Evolutionary conservation across 2,329 filamentous ascomycete genomes (phyloP), one percentile per base, ranked within the genome.

Genomic region (Celoporthe dispersa): DNA sequence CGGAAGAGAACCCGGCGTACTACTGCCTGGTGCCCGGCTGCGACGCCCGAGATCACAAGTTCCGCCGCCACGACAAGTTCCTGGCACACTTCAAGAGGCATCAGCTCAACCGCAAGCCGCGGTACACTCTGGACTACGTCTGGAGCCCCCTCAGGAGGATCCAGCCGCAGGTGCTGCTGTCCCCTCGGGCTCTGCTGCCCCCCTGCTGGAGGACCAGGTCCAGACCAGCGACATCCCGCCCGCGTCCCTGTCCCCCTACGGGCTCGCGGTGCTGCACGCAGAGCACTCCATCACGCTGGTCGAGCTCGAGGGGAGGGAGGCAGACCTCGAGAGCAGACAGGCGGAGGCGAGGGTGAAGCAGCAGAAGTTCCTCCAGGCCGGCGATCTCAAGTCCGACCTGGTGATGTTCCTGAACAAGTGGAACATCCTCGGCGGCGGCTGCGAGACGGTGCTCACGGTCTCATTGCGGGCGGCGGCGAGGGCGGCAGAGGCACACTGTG

Each of bases 1-100:
- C 16, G 5, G 53, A 57, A 19, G 53, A 57, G 53, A 31, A 16
- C 12, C 53, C 53, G n/a, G 53, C 25, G 1, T 57, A 31, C 53
- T 28, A 57, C 25, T 57, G 53, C 25, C 6, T 57, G 25, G 25
- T 57, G 2, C 53, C 53, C 11, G 25, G 53, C 14, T 57, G 53
- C 53, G 53, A 31, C 53, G 53, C 53, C 6, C 25, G 25, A 19
- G 53, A 57, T 16, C 53, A 57, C 53, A 57, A 57, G 53, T 57
- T 57, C 33, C 28, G 25, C 28, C 53, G 53, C 28, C 53, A 57
- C 2, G 53, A 57, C 53, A 57, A 57, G 53, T 57, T 57, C 53
- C 14, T 57, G 53, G 53, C 25, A 3, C 53, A 57, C 28, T 57
- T 33, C 53, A 57, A 57, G 53, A 57, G 53, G 28, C 53, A 57